These are phyloP conservation scores for Avena insularis DNA, from an alignment of 176 grass and related monocot genomes.

Conservation along the genomic window DNA sequence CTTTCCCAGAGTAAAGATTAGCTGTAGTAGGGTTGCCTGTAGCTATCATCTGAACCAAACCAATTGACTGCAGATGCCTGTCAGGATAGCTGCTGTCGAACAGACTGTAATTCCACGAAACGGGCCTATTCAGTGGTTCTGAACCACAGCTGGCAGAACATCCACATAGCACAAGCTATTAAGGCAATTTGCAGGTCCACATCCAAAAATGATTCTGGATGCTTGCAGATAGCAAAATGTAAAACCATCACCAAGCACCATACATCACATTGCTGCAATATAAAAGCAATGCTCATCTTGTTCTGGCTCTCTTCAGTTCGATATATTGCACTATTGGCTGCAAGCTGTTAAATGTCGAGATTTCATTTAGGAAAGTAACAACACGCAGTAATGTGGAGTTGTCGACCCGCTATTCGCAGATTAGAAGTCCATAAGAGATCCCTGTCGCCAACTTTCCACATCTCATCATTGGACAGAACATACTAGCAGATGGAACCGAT, in stretches of 20 bases:
- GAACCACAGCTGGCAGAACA: conserved; percentile 15
- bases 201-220: conserved; percentile 2
- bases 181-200: conserved; percentile 24
- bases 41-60: conserved; percentile 23
- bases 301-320: not conserved
- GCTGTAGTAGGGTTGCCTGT: conserved; percentile 23
- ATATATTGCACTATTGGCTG: not conserved
- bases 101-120: conserved; percentile 7
- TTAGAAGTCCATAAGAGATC: not conserved
- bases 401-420: not conserved
- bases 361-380: not conserved
- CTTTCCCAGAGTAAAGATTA: not conserved
- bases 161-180: conserved; percentile 12
- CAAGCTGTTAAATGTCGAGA: not conserved
- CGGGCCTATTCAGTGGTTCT: not conserved
- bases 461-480: not conserved
- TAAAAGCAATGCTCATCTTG: not conserved
- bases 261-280: not conserved
- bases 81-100: conserved; percentile 30
- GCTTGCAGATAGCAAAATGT: not conserved
- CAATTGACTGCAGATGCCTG: conserved; percentile 30
- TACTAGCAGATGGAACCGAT: not conserved
- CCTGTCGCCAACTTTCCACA: not conserved
- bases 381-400: not conserved
- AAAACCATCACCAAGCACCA: not conserved